phyloP scores from a whole-genome alignment of 2,329 filamentous ascomycete genomes.

The Escovopsis weberi region DNA sequence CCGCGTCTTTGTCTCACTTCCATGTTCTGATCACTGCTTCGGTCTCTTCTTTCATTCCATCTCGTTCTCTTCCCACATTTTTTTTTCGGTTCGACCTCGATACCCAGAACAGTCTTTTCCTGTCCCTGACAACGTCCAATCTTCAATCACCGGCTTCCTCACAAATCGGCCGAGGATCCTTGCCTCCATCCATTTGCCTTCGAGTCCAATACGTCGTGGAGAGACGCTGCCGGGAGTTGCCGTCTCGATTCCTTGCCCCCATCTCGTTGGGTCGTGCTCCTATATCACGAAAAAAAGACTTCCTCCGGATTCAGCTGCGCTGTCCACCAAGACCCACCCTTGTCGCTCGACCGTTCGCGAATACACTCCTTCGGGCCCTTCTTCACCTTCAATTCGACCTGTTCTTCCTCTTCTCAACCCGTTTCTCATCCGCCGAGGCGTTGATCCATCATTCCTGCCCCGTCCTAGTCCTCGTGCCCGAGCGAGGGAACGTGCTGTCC shows the following conservation, averaged over 20 bases:
- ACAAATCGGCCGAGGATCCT: conserved; percentile 1
- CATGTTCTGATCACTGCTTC: conserved; percentile 5
- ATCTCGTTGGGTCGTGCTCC: conserved; percentile 8
- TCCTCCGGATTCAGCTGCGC: conserved; percentile 36
- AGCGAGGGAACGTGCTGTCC: not conserved
- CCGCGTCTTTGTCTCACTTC: conserved; percentile 19
- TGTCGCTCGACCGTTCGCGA: conserved; percentile 7
- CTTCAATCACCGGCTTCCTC: conserved; percentile 1
- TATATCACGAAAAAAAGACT: conserved; percentile 7
- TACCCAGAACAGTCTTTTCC: conserved; percentile 5
- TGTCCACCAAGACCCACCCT: conserved; percentile 23
- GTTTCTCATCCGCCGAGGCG: not conserved
- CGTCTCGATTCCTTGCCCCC: conserved; percentile 3
- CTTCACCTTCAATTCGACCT: conserved; percentile 5
- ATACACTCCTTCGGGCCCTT: conserved; percentile 10
- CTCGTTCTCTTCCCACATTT: conserved; percentile 9
- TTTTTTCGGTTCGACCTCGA: conserved; percentile 6
- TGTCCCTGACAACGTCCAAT: conserved; percentile 7
- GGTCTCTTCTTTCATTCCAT: conserved; percentile 11
- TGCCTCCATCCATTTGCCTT: not conserved
- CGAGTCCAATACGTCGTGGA: not conserved
- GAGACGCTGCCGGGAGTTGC: conserved; percentile 2
- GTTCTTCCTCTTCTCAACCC: conserved; percentile 1
- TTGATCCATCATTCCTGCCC: not conserved
- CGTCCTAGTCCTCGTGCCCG: conserved; percentile 1